Percentiles rank a stretch among this genome's conserved stretches.
Conservation (phyloP, 2,329 filamentous ascomycete species). For the Phialocephala subalpina region DNA sequence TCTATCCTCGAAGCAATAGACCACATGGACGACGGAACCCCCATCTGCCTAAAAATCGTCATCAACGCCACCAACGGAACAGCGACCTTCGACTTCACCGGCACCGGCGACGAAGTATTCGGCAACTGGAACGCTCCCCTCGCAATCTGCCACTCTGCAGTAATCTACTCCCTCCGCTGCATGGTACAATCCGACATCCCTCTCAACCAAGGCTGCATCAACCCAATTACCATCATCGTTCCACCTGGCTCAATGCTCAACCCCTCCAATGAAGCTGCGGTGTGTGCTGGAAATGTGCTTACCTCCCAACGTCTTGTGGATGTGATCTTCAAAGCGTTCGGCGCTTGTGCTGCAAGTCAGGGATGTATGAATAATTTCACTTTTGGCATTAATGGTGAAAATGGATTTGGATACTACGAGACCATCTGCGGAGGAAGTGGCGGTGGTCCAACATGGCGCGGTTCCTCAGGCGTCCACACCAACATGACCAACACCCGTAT, state of each 20-base stretch:
- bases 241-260: slow-evolving; percentile 74
- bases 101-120: slow-evolving; percentile 79
- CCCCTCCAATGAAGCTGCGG: slow-evolving; percentile 76
- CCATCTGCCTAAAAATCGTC: slow-evolving; percentile 75
- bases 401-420: slow-evolving; percentile 53
- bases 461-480: slow-evolving; percentile 34
- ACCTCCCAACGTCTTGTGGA: slow-evolving; percentile 82
- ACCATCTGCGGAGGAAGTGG: slow-evolving; percentile 38
- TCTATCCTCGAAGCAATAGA: slow-evolving; percentile 71
- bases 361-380: slow-evolving; percentile 83
- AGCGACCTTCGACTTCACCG: slow-evolving; percentile 78
- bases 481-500: slow-evolving; percentile 38
- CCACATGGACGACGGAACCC: slow-evolving; percentile 84
- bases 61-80: slow-evolving; percentile 74
- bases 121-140: slow-evolving; percentile 81
- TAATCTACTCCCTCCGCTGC: slow-evolving; percentile 83
- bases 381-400: slow-evolving; percentile 70
- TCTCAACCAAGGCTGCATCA: slow-evolving; percentile 83
- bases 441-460: slow-evolving; percentile 34
- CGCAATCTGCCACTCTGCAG: slow-evolving; percentile 80
- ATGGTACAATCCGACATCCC: slow-evolving; percentile 84
- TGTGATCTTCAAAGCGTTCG: slow-evolving; percentile 80
- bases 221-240: slow-evolving; percentile 75
- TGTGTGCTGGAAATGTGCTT: slow-evolving; percentile 82
- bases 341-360: slow-evolving; percentile 77